These are phyloP conservation scores for Ganoderma leucocontextum DNA, from an alignment of 1,284 basidiomycete genomes.

Conservation along the genomic window DNA sequence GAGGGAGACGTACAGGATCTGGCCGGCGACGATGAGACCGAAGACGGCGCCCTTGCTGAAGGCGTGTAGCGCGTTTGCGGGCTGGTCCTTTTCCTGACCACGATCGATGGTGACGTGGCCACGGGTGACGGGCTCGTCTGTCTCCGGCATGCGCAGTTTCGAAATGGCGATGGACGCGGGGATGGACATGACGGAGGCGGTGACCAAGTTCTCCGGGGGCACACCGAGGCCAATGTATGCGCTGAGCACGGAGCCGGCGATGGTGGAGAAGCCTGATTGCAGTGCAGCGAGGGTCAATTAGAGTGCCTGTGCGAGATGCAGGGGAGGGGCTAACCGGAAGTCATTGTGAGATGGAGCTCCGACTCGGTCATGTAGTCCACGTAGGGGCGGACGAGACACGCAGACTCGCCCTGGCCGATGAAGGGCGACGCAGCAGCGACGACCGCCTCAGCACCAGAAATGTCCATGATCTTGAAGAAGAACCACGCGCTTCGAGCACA, in stretches of 20 bases:
- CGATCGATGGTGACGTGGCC: constrained; percentile 84
- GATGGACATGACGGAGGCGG: constrained; percentile 94
- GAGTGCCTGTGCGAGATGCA: neutral
- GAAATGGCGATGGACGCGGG: constrained; percentile 92
- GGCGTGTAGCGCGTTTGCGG: constrained; percentile 87
- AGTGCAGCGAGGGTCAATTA: neutral
- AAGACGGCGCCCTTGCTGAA: constrained; percentile 90
- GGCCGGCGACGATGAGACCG: constrained; percentile 86
- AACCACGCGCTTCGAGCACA: constrained; percentile 76
- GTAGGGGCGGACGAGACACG: constrained; percentile 86
- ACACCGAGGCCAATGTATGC: constrained; percentile 90
- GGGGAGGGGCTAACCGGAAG: constrained; percentile 66
- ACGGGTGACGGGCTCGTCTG: constrained; percentile 86
- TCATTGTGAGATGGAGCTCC: constrained; percentile 90
- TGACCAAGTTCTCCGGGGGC: constrained; percentile 83
- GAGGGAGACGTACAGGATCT: constrained; percentile 69
- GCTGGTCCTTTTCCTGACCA: constrained; percentile 62
- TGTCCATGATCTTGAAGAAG: constrained; percentile 89
- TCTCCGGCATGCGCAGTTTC: constrained; percentile 87
- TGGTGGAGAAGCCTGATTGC: constrained; percentile 79
- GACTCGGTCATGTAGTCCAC: constrained; percentile 90
- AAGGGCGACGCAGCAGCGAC: constrained; percentile 92
- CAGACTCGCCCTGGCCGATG: constrained; percentile 90
- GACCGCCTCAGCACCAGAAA: constrained; percentile 91
- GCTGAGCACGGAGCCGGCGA: constrained; percentile 87